Evolutionary conservation across 306 rosid species (phyloP), one percentile per base, ranked within the genome.

Genomic region (Rosa chinensis): DNA sequence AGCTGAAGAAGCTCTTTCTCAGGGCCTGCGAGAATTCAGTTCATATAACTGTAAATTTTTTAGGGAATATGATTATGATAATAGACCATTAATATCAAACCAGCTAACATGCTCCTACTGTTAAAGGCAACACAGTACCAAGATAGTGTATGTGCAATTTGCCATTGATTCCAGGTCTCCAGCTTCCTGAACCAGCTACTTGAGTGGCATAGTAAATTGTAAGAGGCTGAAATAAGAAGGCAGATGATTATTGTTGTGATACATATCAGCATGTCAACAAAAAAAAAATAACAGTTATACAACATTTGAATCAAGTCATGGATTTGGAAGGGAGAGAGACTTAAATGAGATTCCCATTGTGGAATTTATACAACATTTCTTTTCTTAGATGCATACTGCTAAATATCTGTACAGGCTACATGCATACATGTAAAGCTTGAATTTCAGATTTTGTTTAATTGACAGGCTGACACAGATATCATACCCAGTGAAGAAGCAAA

Each of bases 1-100:
- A 92, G 98, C 88, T 95, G 98, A 78, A 82, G 86, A 81, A 92
- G 87, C 89, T 92, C 99, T 81, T 90, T 92, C 85, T 91, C 99
- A 44, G 99, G 97, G 58, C 98, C 99, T 95, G 82, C 77, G 67
- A 63, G 43, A 58, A 53, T 25, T 55, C 18, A 82, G 48, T 9
- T 72, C 37, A 62, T 39, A 17, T 11, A 28, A 18, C 43, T 81
- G 44, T 79, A 79, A 66, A 32, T 58, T 37, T 67, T 50, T 68
- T 12, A 62, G 37, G 66, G 66, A 66, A 76, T n/a, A 6, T 79
- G 17, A 74, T 17, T 53, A 40, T 52, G 75, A 78, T 64, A 40
- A 53, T 43, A 28, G 84, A 75, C 61, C 23, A 42, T 13, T 16
- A 32, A 48, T 10, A 67, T 7, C 32, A 49, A 79, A 47, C 48